A percentile compares a stretch with the other conserved stretches of the same genome.
Evolutionary conservation across 1,284 basidiomycete genomes (phyloP).

Genomic region (Megacollybia platyphylla): DNA sequence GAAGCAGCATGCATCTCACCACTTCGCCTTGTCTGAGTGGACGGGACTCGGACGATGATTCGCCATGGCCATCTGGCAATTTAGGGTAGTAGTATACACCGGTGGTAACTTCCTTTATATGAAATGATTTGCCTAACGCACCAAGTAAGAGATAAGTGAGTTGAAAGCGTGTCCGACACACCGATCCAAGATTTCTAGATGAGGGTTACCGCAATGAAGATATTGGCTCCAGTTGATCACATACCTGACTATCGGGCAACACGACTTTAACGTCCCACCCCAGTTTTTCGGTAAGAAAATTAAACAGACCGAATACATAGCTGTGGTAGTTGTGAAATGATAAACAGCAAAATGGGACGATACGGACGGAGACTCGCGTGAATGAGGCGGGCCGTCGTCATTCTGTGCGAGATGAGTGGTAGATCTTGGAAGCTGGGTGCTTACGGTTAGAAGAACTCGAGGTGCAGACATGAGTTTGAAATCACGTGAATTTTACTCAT

Average conservation of each 20-base stretch:
- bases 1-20: conserved; percentile 13
- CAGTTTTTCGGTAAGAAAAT: conserved; percentile 48
- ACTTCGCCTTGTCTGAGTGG: conserved; percentile 65
- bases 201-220: conserved; percentile 81
- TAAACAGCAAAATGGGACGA: no score
- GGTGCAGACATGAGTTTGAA: no score
- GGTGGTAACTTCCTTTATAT: conserved; percentile 71
- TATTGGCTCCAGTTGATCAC: conserved; percentile 55
- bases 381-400: conserved; percentile 79
- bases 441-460: conserved; percentile 45
- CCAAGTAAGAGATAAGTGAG: conserved; percentile 3
- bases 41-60: conserved; percentile 46
- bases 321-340: no score
- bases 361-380: conserved; percentile 46
- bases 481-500: no score
- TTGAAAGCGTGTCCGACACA: conserved; percentile 13
- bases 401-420: conserved; percentile 31
- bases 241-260: not conserved
- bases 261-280: conserved; percentile 24
- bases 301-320: conserved; percentile 73
- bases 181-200: conserved; percentile 89
- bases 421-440: conserved; percentile 10
- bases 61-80: conserved; percentile 60
- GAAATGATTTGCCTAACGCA: conserved; percentile 55
- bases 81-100: conserved; percentile 79